These are phyloP conservation scores for Trypanosoma cruzi DNA, from an alignment of 208 protist genomes.

Conservation along the genomic window DNA sequence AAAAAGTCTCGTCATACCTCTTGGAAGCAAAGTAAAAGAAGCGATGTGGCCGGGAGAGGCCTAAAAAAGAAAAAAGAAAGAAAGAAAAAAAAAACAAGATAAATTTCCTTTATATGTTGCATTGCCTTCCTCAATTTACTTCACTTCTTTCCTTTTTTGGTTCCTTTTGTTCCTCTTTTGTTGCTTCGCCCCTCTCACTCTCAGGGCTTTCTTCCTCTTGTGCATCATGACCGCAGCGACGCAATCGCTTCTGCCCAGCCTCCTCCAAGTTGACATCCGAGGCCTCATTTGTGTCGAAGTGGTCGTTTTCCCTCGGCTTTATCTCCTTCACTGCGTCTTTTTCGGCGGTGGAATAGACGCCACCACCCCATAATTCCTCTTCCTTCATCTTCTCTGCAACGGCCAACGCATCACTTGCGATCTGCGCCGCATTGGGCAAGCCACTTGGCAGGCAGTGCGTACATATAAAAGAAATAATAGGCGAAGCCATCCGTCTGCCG, in stretches of 20 bases:
- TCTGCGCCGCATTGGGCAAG: slow-evolving; percentile 7
- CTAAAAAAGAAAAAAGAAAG: slow-evolving; percentile 16
- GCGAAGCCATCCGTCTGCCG: slow-evolving; percentile 18
- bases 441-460: slow-evolving; percentile 27
- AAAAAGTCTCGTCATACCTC: no score
- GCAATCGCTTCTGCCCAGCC: neutral
- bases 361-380: slow-evolving; percentile 6
- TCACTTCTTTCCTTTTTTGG: neutral
- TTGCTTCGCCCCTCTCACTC: neutral
- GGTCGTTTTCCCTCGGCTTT: neutral
- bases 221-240: neutral
- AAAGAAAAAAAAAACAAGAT: slow-evolving; percentile 4
- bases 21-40: neutral
- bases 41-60: neutral
- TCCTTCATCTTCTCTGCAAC: slow-evolving; percentile 14
- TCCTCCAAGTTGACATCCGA: neutral
- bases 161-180: neutral
- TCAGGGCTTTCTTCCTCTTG: neutral
- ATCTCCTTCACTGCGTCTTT: slow-evolving; percentile 4
- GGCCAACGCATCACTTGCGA: slow-evolving; percentile 3
- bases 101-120: neutral
- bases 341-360: neutral
- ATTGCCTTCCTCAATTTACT: neutral
- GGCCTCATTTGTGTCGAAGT: neutral
- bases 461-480: slow-evolving; percentile 31